phyloP scores from a whole-genome alignment of 768 basidiomycete species.

The Tylopilus plumbeoviolaceoides region DNA sequence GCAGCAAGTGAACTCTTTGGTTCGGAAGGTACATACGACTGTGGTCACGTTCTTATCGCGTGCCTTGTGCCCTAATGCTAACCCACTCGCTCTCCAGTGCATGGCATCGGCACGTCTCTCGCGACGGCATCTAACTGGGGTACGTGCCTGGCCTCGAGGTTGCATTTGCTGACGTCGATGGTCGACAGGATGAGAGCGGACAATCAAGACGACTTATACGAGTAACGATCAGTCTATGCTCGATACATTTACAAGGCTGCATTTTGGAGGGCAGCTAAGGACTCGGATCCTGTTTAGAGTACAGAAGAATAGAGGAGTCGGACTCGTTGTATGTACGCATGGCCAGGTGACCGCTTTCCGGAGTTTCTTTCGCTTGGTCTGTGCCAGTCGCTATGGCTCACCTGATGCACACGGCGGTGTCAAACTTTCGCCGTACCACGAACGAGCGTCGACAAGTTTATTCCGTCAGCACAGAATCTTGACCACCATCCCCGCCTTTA shows the following conservation, averaged over 20 bases:
- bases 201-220: conserved; percentile 82
- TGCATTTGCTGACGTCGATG: not conserved
- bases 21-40: no score
- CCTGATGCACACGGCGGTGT: no score
- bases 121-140: conserved; percentile 78
- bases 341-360: no score
- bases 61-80: not conserved
- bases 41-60: no score
- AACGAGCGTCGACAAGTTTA: no score
- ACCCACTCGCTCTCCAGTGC: conserved; percentile 37
- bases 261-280: conserved; percentile 76
- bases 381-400: no score
- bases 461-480: no score
- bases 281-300: not conserved
- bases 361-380: no score
- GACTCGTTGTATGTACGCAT: no score
- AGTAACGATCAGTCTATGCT: conserved; percentile 80
- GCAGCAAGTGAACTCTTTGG: no score
- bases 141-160: conserved; percentile 17
- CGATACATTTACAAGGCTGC: conserved; percentile 76
- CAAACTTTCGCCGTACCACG: no score
- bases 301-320: no score
- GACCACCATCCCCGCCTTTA: not conserved
- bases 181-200: conserved; percentile 83
- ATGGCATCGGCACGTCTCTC: conserved; percentile 74